Conservation (phyloP, 306 rosid species). For the Heteromeles arbutifolia region DNA sequence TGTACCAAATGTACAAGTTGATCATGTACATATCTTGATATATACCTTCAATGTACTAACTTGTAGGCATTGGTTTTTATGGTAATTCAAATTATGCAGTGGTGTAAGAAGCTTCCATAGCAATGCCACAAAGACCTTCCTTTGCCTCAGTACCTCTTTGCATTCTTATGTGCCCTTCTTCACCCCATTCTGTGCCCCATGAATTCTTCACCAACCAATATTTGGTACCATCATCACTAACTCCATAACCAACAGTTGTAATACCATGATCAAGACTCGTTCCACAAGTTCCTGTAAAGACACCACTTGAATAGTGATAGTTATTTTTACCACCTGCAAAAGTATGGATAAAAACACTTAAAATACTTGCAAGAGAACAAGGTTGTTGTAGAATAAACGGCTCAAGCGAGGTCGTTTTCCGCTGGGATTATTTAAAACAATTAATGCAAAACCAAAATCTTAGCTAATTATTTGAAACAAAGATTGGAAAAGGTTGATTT, state of each 20-base stretch:
- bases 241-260: slow-evolving; percentile 35
- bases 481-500: too few relatives aligned
- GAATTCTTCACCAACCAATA: slow-evolving; percentile 47
- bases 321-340: too few relatives aligned
- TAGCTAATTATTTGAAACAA: too few relatives aligned
- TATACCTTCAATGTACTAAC: not conserved
- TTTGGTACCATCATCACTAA: slow-evolving; percentile 20
- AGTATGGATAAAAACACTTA: too few relatives aligned
- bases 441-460: too few relatives aligned
- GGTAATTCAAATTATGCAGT: slow-evolving; percentile 15
- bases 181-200: slow-evolving; percentile 39
- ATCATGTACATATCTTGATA: not conserved
- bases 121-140: slow-evolving; percentile 26
- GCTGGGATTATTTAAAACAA: too few relatives aligned
- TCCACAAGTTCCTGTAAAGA: slow-evolving; percentile 26
- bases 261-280: slow-evolving; percentile 35
- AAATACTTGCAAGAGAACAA: too few relatives aligned
- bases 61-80: not conserved
- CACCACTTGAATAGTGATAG: slow-evolving; percentile 27
- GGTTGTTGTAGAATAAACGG: too few relatives aligned
- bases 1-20: not conserved
- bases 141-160: too few relatives aligned
- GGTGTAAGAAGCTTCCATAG: slow-evolving; percentile 38
- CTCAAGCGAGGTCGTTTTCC: too few relatives aligned
- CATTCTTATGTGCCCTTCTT: slow-evolving; percentile 30